A percentile compares a stretch with the other conserved stretches of the same genome.
phyloP scores from a whole-genome alignment of 768 basidiomycete species.

The Lentinula sp. region DNA sequence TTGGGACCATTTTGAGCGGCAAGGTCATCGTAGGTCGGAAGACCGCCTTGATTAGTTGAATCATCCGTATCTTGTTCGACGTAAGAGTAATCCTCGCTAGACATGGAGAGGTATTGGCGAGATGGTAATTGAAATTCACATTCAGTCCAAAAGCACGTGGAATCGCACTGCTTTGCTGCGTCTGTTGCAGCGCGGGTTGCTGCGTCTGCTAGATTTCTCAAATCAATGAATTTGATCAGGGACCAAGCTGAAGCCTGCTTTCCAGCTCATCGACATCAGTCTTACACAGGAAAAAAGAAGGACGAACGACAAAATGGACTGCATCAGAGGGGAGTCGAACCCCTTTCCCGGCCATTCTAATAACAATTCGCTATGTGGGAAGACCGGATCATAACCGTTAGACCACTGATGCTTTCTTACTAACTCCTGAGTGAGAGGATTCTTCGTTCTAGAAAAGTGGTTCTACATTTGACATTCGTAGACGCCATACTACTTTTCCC shows the following conservation, averaged over 20 bases:
- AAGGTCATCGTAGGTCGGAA: constrained; percentile 81
- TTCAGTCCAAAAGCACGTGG: not conserved
- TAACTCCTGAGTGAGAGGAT: not conserved
- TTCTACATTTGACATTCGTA: too few relatives aligned
- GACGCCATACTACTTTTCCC: too few relatives aligned
- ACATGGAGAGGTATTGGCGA: constrained; percentile 11
- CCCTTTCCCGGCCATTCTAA: constrained; percentile 2
- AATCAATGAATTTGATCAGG: too few relatives aligned
- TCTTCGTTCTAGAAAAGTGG: too few relatives aligned
- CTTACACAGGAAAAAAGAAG: not conserved
- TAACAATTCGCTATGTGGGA: not conserved
- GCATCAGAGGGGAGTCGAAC: constrained; percentile 7
- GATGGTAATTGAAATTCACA: not conserved
- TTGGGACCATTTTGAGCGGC: constrained; percentile 72
- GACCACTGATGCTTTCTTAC: constrained; percentile 2
- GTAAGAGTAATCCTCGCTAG: constrained; percentile 14
- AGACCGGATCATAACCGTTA: constrained; percentile 8
- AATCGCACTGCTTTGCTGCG: not conserved
- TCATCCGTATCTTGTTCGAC: constrained; percentile 39
- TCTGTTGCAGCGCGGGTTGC: not conserved
- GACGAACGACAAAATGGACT: not conserved
- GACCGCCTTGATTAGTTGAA: constrained; percentile 38
- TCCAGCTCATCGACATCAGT: not conserved
- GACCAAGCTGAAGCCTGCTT: too few relatives aligned
- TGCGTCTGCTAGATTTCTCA: not conserved